Conservation (phyloP, 352 stramenopile species). For the Phytophthora colocasiae region DNA sequence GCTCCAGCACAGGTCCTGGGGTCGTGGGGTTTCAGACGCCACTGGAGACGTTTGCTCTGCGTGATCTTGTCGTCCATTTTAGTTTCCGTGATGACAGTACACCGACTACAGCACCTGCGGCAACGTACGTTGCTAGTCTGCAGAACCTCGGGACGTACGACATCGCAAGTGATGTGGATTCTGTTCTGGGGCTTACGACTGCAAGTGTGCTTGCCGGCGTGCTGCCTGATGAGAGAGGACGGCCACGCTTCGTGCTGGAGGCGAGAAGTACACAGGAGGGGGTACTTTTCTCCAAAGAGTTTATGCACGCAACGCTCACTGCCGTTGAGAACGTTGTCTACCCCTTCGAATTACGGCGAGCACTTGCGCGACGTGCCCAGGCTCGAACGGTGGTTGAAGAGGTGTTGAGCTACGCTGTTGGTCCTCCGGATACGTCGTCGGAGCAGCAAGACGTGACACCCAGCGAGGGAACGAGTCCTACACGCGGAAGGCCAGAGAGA, state of each 20-base stretch:
- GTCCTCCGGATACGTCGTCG: conserved; percentile 19
- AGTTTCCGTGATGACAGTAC: conserved; percentile 15
- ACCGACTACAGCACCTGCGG: conserved; percentile 19
- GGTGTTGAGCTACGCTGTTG: conserved; percentile 45
- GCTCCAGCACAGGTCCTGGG: conserved; percentile 44
- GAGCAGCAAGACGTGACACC: conserved; percentile 9
- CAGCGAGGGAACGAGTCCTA: conserved; percentile 2
- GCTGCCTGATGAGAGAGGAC: conserved; percentile 58
- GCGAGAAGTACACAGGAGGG: conserved; percentile 52
- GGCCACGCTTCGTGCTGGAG: conserved; percentile 68
- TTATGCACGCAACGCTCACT: conserved; percentile 60
- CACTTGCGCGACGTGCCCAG: conserved; percentile 32
- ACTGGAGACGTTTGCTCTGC: conserved; percentile 58
- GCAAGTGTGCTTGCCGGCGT: conserved; percentile 36
- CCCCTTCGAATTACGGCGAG: conserved; percentile 63
- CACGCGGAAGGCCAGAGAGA: conserved; percentile 13
- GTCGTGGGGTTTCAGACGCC: conserved; percentile 59
- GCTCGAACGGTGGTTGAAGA: conserved; percentile 45
- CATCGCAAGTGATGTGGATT: conserved; percentile 53
- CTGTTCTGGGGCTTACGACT: conserved; percentile 30
- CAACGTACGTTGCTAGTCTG: conserved; percentile 55
- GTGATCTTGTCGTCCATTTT: conserved; percentile 45
- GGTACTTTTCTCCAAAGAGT: conserved; percentile 54
- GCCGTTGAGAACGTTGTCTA: conserved; percentile 77
- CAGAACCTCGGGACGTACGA: conserved; percentile 53